Conservation (phyloP, 768 basidiomycete species). For the Phylloporus sp. region DNA sequence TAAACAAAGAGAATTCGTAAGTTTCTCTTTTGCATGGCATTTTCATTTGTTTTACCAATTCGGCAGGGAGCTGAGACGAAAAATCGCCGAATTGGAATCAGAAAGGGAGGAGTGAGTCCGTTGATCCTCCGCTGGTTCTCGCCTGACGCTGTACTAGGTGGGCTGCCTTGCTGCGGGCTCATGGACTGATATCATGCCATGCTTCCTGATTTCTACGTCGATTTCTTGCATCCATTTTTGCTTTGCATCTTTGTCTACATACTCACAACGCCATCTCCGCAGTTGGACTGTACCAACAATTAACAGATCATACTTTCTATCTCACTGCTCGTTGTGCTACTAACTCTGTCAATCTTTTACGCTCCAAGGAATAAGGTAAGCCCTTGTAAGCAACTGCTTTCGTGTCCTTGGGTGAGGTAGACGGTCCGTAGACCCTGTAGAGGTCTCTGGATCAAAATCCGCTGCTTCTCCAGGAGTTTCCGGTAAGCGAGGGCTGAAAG, state of each 20-base stretch:
- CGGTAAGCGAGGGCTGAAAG: conserved; percentile 1
- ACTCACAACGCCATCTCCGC: conserved; percentile 15
- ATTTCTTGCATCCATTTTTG: conserved; percentile 18
- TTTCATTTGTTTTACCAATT: conserved; percentile 4
- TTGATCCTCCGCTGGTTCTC: neutral
- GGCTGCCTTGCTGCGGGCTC: conserved; percentile 52
- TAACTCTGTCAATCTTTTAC: conserved; percentile 14
- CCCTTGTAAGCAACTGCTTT: conserved; percentile 11
- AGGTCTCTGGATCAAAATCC: conserved; percentile 4
- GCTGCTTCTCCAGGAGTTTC: neutral
- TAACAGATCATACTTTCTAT: conserved; percentile 11
- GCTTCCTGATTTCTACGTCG: conserved; percentile 18
- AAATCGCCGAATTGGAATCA: conserved; percentile 62
- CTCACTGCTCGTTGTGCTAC: conserved; percentile 8
- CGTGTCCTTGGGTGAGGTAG: conserved; percentile 1
- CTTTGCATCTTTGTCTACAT: conserved; percentile 19
- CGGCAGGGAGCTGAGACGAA: conserved; percentile 61
- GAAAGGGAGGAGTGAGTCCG: conserved; percentile 73
- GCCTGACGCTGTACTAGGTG: conserved; percentile 44
- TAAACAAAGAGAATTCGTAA: conserved; percentile 77
- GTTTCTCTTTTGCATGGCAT: conserved; percentile 25
- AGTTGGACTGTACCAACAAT: conserved; percentile 18
- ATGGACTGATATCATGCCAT: conserved; percentile 39
- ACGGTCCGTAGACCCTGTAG: no score
- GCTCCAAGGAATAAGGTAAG: conserved; percentile 21